phyloP scores from a whole-genome alignment of 768 basidiomycete species.

The Leccinum rimulosum region DNA sequence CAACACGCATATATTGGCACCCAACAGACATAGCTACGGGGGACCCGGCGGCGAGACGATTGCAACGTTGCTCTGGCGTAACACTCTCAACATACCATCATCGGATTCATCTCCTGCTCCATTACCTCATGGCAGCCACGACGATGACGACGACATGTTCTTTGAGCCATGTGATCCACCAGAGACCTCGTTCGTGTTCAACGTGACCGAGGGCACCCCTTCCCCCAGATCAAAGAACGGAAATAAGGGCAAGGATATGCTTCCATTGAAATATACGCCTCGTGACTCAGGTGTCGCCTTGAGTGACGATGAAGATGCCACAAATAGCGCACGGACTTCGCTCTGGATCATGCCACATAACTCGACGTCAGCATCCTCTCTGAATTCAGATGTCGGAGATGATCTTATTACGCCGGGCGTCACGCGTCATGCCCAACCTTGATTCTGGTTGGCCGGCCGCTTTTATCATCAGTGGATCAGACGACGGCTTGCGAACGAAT shows the following conservation, averaged over 20 bases:
- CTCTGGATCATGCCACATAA: slow-evolving; percentile 48
- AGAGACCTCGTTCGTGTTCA: slow-evolving; percentile 56
- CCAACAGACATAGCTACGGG: slow-evolving; percentile 66
- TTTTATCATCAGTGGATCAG: slow-evolving; percentile 37
- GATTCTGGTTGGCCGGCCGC: slow-evolving; percentile 64
- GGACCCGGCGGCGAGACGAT: slow-evolving; percentile 41
- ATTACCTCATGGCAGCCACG: slow-evolving; percentile 28
- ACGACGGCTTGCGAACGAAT: slow-evolving; percentile 32
- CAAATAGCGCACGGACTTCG: slow-evolving; percentile 15
- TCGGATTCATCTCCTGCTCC: slow-evolving; percentile 50
- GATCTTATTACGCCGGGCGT: slow-evolving; percentile 67
- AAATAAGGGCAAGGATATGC: slow-evolving; percentile 28
- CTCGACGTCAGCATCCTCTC: slow-evolving; percentile 63
- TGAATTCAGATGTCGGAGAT: slow-evolving; percentile 55
- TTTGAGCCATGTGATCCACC: slow-evolving; percentile 44
- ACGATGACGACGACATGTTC: slow-evolving; percentile 56
- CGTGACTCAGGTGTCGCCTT: slow-evolving; percentile 64
- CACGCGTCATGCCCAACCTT: slow-evolving; percentile 42
- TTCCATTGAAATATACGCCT: slow-evolving; percentile 70
- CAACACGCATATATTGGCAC: slow-evolving; percentile 29
- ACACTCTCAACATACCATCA: slow-evolving; percentile 39
- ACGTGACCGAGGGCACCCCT: slow-evolving; percentile 54
- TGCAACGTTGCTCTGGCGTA: slow-evolving; percentile 36
- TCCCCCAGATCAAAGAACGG: slow-evolving; percentile 43
- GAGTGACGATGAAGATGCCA: slow-evolving; percentile 54